These are phyloP conservation scores for Suhomyces bolitotheri DNA, from an alignment of 1,139 yeast genomes.

Conservation along the genomic window DNA sequence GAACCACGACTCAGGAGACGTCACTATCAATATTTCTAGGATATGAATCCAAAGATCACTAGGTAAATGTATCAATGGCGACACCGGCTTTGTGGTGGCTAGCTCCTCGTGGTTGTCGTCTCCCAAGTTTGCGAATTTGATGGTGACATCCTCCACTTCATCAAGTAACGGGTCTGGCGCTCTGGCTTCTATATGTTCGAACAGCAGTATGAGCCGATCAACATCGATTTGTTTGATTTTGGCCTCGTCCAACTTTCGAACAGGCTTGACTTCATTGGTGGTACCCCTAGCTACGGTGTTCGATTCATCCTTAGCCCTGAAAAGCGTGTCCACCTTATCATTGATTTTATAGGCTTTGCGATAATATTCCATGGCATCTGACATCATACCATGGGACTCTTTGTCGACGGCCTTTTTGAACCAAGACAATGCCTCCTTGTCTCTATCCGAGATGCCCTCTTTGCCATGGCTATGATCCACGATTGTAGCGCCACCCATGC, in stretches of 20 bases:
- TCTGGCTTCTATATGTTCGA: conserved; percentile 29
- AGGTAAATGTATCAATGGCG: conserved; percentile 59
- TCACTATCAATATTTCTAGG: conserved; percentile 50
- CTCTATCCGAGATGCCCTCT: conserved; percentile 14
- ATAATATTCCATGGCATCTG: conserved; percentile 77
- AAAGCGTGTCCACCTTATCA: conserved; percentile 66
- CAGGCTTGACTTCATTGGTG: conserved; percentile 28
- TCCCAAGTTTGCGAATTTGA: conserved; percentile 36
- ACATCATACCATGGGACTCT: conserved; percentile 72
- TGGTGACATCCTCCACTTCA: conserved; percentile 25
- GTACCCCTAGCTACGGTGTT: conserved; percentile 24
- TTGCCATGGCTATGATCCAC: conserved; percentile 4
- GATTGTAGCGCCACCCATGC: conserved; percentile 9
- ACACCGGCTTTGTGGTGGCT: conserved; percentile 43
- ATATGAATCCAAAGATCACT: conserved; percentile 63
- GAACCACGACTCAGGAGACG: conserved; percentile 68
- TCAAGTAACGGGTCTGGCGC: conserved; percentile 29
- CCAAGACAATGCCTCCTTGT: conserved; percentile 52
- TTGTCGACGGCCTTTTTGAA: conserved; percentile 73
- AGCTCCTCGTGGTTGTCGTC: conserved; percentile 25
- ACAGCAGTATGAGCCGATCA: conserved; percentile 32
- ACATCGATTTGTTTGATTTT: conserved; percentile 33
- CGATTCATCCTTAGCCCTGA: conserved; percentile 53
- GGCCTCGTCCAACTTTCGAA: conserved; percentile 17
- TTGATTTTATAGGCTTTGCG: conserved; percentile 69